Percentiles rank a stretch among this genome's conserved stretches.
phyloP scores from a whole-genome alignment of 169 alveolate species.

The Plasmodium vivax region DNA sequence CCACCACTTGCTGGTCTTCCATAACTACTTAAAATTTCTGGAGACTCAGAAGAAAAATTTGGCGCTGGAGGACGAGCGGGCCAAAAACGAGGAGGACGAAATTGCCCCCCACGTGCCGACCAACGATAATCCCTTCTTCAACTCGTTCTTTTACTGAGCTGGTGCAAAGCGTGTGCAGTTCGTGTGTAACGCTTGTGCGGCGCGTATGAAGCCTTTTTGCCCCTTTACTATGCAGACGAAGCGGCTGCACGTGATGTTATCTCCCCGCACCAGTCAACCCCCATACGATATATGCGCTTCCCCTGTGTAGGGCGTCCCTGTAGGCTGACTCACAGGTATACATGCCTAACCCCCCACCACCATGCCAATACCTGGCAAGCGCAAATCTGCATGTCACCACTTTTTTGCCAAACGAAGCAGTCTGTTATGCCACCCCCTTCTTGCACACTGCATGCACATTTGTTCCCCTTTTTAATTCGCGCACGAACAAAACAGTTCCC shows the following conservation, averaged over 20 bases:
- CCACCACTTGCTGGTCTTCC: constrained; percentile 67
- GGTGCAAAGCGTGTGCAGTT: too few species aligned
- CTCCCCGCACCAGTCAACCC: background rate
- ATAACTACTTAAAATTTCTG: constrained; percentile 54
- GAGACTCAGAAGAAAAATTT: constrained; percentile 36
- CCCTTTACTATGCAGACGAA: background rate
- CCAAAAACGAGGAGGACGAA: constrained; percentile 15
- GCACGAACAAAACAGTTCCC: background rate
- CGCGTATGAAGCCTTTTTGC: background rate
- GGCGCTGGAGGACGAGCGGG: constrained; percentile 28
- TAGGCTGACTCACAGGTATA: background rate
- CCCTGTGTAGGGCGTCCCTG: background rate
- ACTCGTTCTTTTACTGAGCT: constrained; percentile 39
- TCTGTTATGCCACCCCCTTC: background rate
- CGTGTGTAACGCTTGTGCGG: too few species aligned
- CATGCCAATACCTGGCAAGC: background rate
- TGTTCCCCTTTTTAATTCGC: background rate
- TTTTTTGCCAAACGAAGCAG: background rate
- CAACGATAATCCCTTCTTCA: constrained; percentile 53
- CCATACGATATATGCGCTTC: background rate
- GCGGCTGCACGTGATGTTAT: background rate
- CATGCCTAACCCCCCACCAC: background rate
- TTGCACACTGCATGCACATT: background rate
- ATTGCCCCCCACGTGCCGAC: background rate
- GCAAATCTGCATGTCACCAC: background rate